Base-by-base conservation (phyloP, 805 yeast genomes). In the Zygotorulaspora florentina region DNA sequence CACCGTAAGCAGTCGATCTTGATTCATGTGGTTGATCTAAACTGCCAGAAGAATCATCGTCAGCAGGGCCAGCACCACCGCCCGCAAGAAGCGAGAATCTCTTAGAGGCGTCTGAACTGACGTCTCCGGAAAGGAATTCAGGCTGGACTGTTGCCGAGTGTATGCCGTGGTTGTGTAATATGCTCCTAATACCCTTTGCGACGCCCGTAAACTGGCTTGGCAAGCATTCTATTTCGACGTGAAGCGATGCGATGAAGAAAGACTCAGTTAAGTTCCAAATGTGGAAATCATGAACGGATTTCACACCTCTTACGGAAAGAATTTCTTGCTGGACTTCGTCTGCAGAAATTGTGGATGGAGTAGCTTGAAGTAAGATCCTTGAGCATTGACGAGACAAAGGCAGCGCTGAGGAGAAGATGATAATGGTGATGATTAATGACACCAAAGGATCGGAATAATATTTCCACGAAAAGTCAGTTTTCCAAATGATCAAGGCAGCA, bases 91-190 rank as follows among this genome's bases (percentile, higher is more conserved):
- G 58, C 5, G 70, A 64, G 40, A 67, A 59, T 45, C 66, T 62
- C 52, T 67, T 57, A 45, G 62, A 61, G 35, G 59, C 60, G 27
- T 63, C 68, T 7, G 62, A 55, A 12, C 65, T 56, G 13, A 65
- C 58, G n/a, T 59, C 52, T 9, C 63, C 59, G 6, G 58, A 53
- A 3, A 73, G 63, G 58, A 91, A 93, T 69, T 91, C 99, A 0
- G 99, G 99, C 68, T 91, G 99, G 41, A 93, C 90, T 1, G 99
- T 91, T 15, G 91, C 96, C 30, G 93, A 85, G 59, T 90, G 95
- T 50, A 91, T 83, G 37, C 96, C 96, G 61, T 83, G 84, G 23
- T 76, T 80, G 58, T 87, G 96, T 58, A 91, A 74, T 38, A 89
- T 81, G 42, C 78, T 77, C 65, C 93, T 80, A 43, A 91, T 91